Conservation (phyloP, 1,139 yeast genomes). For the Magnusiomyces suaveolens region DNA sequence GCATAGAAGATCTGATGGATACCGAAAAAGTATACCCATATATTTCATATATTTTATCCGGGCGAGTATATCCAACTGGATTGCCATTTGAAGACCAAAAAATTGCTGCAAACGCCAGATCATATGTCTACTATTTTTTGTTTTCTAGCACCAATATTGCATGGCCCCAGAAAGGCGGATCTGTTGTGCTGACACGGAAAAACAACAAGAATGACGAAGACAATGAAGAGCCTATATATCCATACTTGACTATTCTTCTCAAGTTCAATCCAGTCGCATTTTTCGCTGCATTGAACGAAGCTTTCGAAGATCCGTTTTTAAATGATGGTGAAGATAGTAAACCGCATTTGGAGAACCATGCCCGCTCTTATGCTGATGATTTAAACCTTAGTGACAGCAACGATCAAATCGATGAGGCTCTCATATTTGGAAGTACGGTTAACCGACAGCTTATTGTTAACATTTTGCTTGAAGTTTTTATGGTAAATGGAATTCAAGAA, state of each 20-base stretch:
- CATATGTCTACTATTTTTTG: slow-evolving; percentile 43
- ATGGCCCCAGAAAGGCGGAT: slow-evolving; percentile 37
- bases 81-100: slow-evolving; percentile 15
- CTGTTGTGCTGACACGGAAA: slow-evolving; percentile 20
- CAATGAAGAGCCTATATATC: slow-evolving; percentile 42
- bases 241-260: slow-evolving; percentile 46
- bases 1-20: slow-evolving; percentile 13
- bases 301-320: slow-evolving; percentile 61
- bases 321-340: slow-evolving; percentile 35
- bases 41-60: slow-evolving; percentile 59
- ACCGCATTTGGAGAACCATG: background rate
- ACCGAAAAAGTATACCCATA: slow-evolving; percentile 46
- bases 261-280: slow-evolving; percentile 46
- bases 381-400: background rate
- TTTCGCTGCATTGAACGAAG: slow-evolving; percentile 61
- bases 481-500: background rate
- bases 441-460: slow-evolving; percentile 61
- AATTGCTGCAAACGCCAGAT: slow-evolving; percentile 35
- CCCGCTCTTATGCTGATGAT: background rate
- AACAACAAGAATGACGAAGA: background rate
- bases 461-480: slow-evolving; percentile 45
- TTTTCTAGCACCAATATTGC: slow-evolving; percentile 43
- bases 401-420: slow-evolving; percentile 20
- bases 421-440: slow-evolving; percentile 30
- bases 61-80: slow-evolving; percentile 71